phyloP scores from a whole-genome alignment of 306 rosid species.

The Canavalia gladiata region DNA sequence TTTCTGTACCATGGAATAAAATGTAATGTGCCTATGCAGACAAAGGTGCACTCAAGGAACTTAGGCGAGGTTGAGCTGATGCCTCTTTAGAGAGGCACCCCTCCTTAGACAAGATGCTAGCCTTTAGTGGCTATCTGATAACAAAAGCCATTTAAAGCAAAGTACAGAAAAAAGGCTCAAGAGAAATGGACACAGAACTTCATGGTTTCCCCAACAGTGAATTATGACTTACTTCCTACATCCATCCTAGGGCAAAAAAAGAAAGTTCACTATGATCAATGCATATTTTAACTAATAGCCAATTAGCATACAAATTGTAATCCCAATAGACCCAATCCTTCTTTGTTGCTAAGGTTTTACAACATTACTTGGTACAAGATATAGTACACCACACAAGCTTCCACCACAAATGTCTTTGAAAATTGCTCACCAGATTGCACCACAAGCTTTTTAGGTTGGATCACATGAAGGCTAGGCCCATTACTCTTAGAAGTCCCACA shows the following conservation, averaged over 20 bases:
- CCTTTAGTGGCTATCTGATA: neutral
- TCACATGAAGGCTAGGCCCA: constrained; percentile 11
- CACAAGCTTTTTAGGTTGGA: constrained; percentile 4
- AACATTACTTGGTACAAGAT: constrained; percentile 3
- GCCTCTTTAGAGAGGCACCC: constrained; percentile 19
- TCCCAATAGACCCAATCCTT: constrained; percentile 26
- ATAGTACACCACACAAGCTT: constrained; percentile 7
- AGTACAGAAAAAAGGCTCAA: neutral
- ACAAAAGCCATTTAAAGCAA: constrained; percentile 1
- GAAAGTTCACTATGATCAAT: constrained; percentile 8
- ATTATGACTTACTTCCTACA: constrained; percentile 6
- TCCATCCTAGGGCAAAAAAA: constrained; percentile 21
- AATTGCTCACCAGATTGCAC: constrained; percentile 15
- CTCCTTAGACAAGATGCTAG: neutral
- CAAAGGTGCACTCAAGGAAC: neutral
- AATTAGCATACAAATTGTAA: constrained; percentile 16
- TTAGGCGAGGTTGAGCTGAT: neutral
- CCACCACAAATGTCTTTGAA: constrained; percentile 39
- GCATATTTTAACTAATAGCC: constrained; percentile 26
- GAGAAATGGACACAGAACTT: constrained; percentile 15
- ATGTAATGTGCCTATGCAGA: constrained; percentile 16
- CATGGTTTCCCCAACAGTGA: constrained; percentile 7
- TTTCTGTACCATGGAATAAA: constrained; percentile 28
- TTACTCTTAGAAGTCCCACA: no score
- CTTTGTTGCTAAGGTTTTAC: constrained; percentile 16